Evolutionary conservation across 768 basidiomycete species (phyloP), one percentile per base, ranked within the genome.

Genomic region (Ramaria sp.): DNA sequence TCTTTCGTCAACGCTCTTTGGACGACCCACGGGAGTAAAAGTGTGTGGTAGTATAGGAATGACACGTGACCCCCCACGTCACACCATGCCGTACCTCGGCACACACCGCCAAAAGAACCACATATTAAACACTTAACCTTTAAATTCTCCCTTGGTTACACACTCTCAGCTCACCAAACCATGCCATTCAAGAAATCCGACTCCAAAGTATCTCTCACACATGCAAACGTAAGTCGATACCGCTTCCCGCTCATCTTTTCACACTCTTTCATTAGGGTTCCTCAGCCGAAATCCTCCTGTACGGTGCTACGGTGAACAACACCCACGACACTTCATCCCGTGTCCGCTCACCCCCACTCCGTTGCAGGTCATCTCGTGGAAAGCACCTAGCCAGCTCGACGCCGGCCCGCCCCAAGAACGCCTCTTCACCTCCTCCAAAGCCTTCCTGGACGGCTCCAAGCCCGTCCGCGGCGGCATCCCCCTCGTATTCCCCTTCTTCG

Each of bases 401-500:
- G 44, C 66, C 48, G 60, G 68, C 6, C 63, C 65, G 18, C 71
- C 76, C 0, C 62, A 68, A 37, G 92, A 95, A 64, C 73, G 86
- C 10, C 71, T 96, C 25, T 97, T 94, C 61, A 72, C 95, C 4
- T 91, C 88, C 9, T 75, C 77, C 10, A 91, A 88, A 65, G 83
- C 94, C 1, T 69, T 72, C 7, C 70, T 92, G 1, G 90, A 95
- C 61, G 88, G 88, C 1, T 78, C 79, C 36, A 92, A 89, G 69
- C 80, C 91, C 1, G 77, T 83, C 18, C 75, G 81, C 16, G 75
- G 76, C 28, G 76, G 77, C 0, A 80, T 75, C 44, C 78, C 69
- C 36, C 66, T 83, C 36, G 82, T 89, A 41, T 96, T 92, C 66
- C 84, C 86, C 41, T 90, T 87, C 70, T 98, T 97, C 63, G 94